Evolutionary conservation across 2,329 filamentous ascomycete species (phyloP), one percentile per base, ranked within the genome.

Genomic region (Sordariomycetes sp.): DNA sequence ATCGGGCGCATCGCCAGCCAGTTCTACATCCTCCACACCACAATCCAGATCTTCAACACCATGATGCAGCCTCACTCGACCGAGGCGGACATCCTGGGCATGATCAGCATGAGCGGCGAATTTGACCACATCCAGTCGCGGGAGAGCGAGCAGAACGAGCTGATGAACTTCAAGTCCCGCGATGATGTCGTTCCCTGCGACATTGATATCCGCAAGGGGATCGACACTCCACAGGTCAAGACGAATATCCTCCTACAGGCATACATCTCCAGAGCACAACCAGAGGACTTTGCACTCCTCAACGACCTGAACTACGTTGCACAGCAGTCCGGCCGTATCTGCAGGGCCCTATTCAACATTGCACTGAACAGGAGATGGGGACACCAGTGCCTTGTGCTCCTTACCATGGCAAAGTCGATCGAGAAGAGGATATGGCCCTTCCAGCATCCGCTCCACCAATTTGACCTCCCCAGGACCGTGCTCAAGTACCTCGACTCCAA

Each of bases 71-170:
- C 90, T 1, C 82, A 85, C 28, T 86, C 90, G 11, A 90, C 88
- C 0, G 94, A 99, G 72, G 91, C 91, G 6, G 94, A 99, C 67
- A 87, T 97, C 53, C 76, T 99, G 58, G 89, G 88, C 67, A 97
- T 99, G 91, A 91, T 99, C 67, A 92, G 90, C 64, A 91, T 94
- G 88, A 96, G 92, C 69, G 91, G 92, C 63, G 94, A 99, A 70
- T 99, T 99, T 65, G 91, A 97, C 74, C 96, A 99, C 64, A 89
- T 99, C 50, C 92, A 97, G 68, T 91, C 89, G 5, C 80, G 95
- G 61, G 94, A 99, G 58, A 94, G 76, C 56, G 95, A 99, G 71
- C 86, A 88, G 59, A 89, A 92, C 65, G 95, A 99, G 70, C 77
- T 99, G n/a, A 80, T 80, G 20, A 79, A 82, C 24, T 78, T 99